These are phyloP conservation scores for Jackrogersella minutella DNA, from an alignment of 495 filamentous ascomycete genomes.

Conservation along the genomic window DNA sequence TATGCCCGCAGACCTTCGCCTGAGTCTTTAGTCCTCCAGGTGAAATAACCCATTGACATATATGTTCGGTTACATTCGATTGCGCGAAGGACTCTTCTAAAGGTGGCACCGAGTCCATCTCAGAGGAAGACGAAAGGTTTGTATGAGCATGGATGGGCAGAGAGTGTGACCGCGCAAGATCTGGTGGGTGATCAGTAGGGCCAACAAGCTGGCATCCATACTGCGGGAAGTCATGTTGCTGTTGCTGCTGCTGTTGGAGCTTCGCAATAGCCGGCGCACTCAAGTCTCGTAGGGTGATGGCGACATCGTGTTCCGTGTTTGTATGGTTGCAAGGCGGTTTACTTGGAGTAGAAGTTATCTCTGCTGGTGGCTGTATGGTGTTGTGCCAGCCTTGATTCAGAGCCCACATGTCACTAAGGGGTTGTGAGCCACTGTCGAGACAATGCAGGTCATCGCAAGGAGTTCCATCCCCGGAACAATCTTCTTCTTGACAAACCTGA, in stretches of 20 bases:
- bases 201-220: slow-evolving; percentile 9
- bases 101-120: background rate
- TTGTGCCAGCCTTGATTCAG: slow-evolving; percentile 20
- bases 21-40: slow-evolving; percentile 15
- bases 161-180: slow-evolving; percentile 5
- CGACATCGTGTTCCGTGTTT: slow-evolving; percentile 41
- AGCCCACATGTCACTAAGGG: slow-evolving; percentile 23
- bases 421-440: slow-evolving; percentile 22
- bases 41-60: slow-evolving; percentile 47
- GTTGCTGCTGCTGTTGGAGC: slow-evolving; percentile 11
- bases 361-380: slow-evolving; percentile 6
- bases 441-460: slow-evolving; percentile 41
- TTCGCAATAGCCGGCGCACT: slow-evolving; percentile 24
- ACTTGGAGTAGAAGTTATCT: slow-evolving; percentile 6
- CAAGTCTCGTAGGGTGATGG: slow-evolving; percentile 37
- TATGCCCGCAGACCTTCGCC: slow-evolving; percentile 29
- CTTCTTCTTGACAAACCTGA: slow-evolving; percentile 37
- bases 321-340: slow-evolving; percentile 42
- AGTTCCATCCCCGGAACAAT: slow-evolving; percentile 34
- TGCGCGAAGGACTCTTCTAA: slow-evolving; percentile 10
- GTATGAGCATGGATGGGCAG: slow-evolving; percentile 14
- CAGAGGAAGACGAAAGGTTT: slow-evolving; percentile 23
- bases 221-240: slow-evolving; percentile 12
- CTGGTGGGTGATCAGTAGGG: background rate
- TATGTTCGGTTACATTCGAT: slow-evolving; percentile 13